Evolutionary conservation across 768 basidiomycete genomes (phyloP), one percentile per base, ranked within the genome.

Genomic region (Kwoniella dendrophila): DNA sequence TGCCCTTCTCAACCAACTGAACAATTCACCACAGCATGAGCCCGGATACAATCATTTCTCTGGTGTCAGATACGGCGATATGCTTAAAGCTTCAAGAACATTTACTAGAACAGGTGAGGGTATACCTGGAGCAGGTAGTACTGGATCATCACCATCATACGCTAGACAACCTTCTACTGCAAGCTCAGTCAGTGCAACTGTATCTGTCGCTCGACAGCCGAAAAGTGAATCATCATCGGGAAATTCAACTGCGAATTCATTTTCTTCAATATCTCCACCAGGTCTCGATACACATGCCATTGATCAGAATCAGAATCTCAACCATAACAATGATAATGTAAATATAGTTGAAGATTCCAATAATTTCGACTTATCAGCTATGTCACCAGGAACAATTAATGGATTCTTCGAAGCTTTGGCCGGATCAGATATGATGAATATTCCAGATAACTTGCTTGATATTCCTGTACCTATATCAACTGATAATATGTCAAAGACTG

Each of bases 101-200:
- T 79, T 79, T 56, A 78, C 77, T 6, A 59, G 77, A 12, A 71
- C 72, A 52, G 77, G 77, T 14, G 77, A 78, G 63, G 77, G 75
- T 5, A 58, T 68, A 14, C 48, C 62, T 16, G 58, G 58, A 4
- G 36, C 56, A 22, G 43, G 29, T 5, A 29, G 49, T 10, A 51
- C 16, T 30, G 49, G 58, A 5, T 22, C 45, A 4, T 59, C 58
- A 32, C 48, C 58, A 4, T 59, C 58, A 11, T 36, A 30, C 22
- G 49, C 58, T 18, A 48, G 58, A 59, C 56, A 57, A 27, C 32
- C 43, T 11, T 56, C 54, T 16, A 45, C 44, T 33, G 41, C 56
- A 57, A 57, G 45, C 20, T 24, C 30, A 49, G 47, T 49, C 47
- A 49, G 47, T 49, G 47, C 47, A 3, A 30, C 24, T 11, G 24